phyloP scores from a whole-genome alignment of 2,329 filamentous ascomycete species.

The Dothistroma septosporum region DNA sequence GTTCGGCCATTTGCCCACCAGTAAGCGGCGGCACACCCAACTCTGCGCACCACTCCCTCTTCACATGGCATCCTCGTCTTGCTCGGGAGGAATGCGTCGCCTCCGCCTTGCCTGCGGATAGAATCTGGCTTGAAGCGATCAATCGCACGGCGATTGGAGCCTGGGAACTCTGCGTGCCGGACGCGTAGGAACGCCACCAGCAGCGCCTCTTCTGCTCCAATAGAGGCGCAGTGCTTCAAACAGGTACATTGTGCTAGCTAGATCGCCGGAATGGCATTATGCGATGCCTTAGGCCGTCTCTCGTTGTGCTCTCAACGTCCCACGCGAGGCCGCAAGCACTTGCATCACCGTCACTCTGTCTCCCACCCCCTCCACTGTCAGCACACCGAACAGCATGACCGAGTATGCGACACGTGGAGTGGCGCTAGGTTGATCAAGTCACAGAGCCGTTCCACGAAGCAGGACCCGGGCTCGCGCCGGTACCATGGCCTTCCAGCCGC shows the following conservation, averaged over 20 bases:
- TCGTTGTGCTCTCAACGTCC: neutral
- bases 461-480: neutral
- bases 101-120: neutral
- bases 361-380: neutral
- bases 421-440: neutral
- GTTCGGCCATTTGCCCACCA: neutral
- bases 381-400: neutral
- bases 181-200: neutral
- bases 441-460: neutral
- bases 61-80: neutral
- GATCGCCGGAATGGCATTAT: neutral
- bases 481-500: constrained; percentile 25
- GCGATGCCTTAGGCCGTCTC: neutral
- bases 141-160: neutral
- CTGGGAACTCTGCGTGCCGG: neutral
- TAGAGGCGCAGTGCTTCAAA: neutral
- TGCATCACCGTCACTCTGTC: neutral
- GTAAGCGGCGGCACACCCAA: neutral
- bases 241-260: neutral
- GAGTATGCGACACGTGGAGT: neutral
- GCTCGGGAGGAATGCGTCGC: neutral
- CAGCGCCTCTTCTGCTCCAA: neutral
- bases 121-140: neutral
- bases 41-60: neutral
- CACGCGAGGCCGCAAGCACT: neutral